Evolutionary conservation across 306 rosid genomes (phyloP), one percentile per base, ranked within the genome.

Genomic region (Mimosa bimucronata): DNA sequence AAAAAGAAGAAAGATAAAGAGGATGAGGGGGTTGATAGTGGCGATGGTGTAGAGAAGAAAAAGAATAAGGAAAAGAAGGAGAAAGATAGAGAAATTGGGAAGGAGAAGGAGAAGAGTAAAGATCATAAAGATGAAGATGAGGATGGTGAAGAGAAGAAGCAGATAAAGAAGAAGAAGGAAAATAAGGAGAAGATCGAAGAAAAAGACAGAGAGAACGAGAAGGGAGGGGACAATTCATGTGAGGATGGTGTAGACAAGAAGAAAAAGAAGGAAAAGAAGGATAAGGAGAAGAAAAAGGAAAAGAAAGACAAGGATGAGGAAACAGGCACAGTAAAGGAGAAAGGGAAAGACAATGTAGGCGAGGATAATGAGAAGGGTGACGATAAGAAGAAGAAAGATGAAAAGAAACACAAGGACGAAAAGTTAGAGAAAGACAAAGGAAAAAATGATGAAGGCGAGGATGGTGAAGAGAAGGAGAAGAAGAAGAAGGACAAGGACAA

Each of bases 1-100:
- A 57, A 81, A 60, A 80, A 84, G 76, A 79, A 73, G 11, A 86
- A 79, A 75, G 71, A 9, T 45, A 58, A 34, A 12, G 79, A 21
- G n/a, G 66, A 9, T 30, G 34, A 60, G 34, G 37, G 3, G 18
- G 37, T 1, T 4, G 34, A 60, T 60, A 16, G 2, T 10, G 65
- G 61, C 19, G 28, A 2, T 21, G 28, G 9, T 55, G 29, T 3
- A n/a, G 62, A 55, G 23, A 26, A 60, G 37, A 28, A 60, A 55
- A 21, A n/a, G 38, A 61, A 61, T 74, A n/a, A 71, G 62, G 77
- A 73, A 0, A 65, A 53, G 58, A 66, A 79, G 2, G 77, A 74
- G 6, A 60, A 80, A 11, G 81, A 71, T 81, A 44, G 61, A 21
- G 14, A 73, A 53, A 66, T 31, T 15, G 66, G 44, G 30, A 11